These are phyloP conservation scores for Oxytropis ochrocephala DNA, from an alignment of 306 rosid species.

Conservation along the genomic window DNA sequence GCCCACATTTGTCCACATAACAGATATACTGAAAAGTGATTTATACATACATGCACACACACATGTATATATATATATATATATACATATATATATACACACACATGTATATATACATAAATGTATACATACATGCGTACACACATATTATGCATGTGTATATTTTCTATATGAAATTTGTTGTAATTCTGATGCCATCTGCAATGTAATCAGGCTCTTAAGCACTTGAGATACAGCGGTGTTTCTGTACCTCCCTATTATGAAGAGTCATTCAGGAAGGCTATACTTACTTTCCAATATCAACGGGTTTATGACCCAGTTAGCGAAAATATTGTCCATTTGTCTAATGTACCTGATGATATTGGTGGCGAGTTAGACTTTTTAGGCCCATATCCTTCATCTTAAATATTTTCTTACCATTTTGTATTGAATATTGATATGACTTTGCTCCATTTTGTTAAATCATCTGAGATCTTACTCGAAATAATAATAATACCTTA, in stretches of 20 bases:
- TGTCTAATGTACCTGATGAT: conserved; percentile 42
- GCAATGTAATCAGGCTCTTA: conserved; percentile 58
- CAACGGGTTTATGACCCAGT: conserved; percentile 80
- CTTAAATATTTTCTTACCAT: neutral
- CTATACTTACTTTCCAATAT: conserved; percentile 70
- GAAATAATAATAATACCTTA: conserved; percentile 43
- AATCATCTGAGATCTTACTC: conserved; percentile 13
- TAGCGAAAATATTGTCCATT: conserved; percentile 60
- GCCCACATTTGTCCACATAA: neutral
- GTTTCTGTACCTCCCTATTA: conserved; percentile 70
- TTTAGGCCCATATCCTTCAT: conserved; percentile 92
- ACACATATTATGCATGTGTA: too few relatives aligned
- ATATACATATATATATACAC: neutral
- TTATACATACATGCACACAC: neutral
- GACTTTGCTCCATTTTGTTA: conserved; percentile 12
- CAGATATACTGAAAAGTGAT: neutral
- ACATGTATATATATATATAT: too few relatives aligned
- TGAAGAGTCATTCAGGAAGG: conserved; percentile 88
- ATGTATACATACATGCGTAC: too few relatives aligned
- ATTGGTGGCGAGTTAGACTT: conserved; percentile 62
- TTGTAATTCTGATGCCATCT: conserved; percentile 20
- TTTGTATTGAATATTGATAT: neutral
- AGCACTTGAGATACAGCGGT: conserved; percentile 72
- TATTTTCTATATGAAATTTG: neutral
- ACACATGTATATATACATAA: too few relatives aligned